These are phyloP conservation scores for Choiromyces venosus DNA, from an alignment of 495 filamentous ascomycete species.

Conservation along the genomic window DNA sequence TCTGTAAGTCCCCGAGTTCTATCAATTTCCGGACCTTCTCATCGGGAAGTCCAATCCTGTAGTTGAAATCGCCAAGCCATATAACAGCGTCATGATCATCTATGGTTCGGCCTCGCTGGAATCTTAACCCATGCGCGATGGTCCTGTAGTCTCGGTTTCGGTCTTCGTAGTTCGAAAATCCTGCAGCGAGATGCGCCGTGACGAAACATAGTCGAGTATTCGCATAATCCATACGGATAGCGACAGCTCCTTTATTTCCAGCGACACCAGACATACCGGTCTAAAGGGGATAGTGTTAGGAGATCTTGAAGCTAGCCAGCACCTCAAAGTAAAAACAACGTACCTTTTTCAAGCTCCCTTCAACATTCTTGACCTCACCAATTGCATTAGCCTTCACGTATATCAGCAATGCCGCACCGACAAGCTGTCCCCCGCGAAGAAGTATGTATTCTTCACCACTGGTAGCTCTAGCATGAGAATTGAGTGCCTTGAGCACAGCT, in stretches of 20 bases:
- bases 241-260: slow-evolving; percentile 96
- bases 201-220: slow-evolving; percentile 91
- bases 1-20: slow-evolving; percentile 62
- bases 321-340: slow-evolving; percentile 8
- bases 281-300: slow-evolving; percentile 40
- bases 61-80: slow-evolving; percentile 99
- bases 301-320: slow-evolving; percentile 14
- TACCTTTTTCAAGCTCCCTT: slow-evolving; percentile 87
- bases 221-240: slow-evolving; percentile 92
- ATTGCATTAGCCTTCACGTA: slow-evolving; percentile 76
- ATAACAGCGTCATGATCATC: slow-evolving; percentile 92
- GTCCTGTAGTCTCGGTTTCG: slow-evolving; percentile 87
- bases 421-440: slow-evolving; percentile 85
- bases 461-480: slow-evolving; percentile 56
- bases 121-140: slow-evolving; percentile 78
- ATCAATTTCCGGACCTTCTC: slow-evolving; percentile 73
- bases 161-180: slow-evolving; percentile 96
- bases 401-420: slow-evolving; percentile 85
- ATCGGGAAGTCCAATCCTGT: slow-evolving; percentile 80
- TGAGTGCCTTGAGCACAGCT: slow-evolving; percentile 71
- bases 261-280: slow-evolving; percentile 96
- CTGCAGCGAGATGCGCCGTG: slow-evolving; percentile 92
- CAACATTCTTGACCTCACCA: slow-evolving; percentile 84
- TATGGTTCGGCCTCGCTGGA: slow-evolving; percentile 82
- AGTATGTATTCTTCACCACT: slow-evolving; percentile 76